These are phyloP conservation scores for Flaveria ramosissima DNA, from an alignment of 129 eudicot genomes.

Conservation along the genomic window DNA sequence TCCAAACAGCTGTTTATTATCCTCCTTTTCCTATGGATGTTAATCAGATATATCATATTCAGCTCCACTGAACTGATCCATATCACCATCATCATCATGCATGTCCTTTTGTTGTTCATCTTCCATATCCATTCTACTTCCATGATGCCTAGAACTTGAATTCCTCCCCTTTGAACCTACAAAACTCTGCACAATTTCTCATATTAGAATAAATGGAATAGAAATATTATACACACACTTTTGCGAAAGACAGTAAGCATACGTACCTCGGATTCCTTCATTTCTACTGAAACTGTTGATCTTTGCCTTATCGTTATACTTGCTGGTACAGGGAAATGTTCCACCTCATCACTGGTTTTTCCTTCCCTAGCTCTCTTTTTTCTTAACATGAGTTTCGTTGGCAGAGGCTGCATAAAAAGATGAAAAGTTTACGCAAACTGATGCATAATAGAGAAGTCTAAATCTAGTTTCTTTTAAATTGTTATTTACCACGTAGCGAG, in stretches of 20 bases:
- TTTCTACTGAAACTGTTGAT: constrained; percentile 52
- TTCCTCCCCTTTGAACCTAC: constrained; percentile 41
- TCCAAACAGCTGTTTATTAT: not conserved
- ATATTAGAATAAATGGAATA: not conserved
- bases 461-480: not conserved
- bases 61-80: constrained; percentile 70
- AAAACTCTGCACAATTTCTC: constrained; percentile 42
- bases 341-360: constrained; percentile 70
- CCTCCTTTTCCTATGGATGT: not conserved
- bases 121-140: constrained; percentile 42
- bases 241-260: not conserved
- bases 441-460: not conserved
- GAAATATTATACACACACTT: not conserved
- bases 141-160: constrained; percentile 32
- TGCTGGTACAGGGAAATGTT: constrained; percentile 80
- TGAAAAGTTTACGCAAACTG: not conserved
- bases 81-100: constrained; percentile 42
- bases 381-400: constrained; percentile 75
- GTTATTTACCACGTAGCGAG: constrained; percentile 59
- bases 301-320: constrained; percentile 70
- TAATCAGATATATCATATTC: constrained; percentile 72
- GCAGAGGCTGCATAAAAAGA: constrained; percentile 60
- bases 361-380: constrained; percentile 91
- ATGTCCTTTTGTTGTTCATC: constrained; percentile 34
- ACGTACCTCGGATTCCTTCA: constrained; percentile 59